These are phyloP conservation scores for Dactylellina cionopaga DNA, from an alignment of 2,329 filamentous ascomycete genomes.

Conservation along the genomic window DNA sequence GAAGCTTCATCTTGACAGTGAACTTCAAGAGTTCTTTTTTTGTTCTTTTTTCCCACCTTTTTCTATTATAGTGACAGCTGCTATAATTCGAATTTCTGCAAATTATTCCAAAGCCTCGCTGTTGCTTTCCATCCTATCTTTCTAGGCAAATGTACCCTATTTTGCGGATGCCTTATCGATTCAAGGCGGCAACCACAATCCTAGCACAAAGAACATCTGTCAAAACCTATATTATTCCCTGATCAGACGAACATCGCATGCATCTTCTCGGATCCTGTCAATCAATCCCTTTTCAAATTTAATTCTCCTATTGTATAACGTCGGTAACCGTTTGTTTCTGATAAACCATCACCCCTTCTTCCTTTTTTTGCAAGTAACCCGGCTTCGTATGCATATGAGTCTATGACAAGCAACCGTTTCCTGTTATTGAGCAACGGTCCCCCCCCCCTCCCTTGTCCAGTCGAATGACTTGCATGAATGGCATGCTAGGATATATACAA, in stretches of 20 bases:
- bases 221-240: slow-evolving; percentile 50
- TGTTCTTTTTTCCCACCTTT: slow-evolving; percentile 16
- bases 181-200: slow-evolving; percentile 50
- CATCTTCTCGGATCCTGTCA: slow-evolving; percentile 41
- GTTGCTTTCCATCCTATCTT: slow-evolving; percentile 21
- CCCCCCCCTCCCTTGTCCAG: not conserved
- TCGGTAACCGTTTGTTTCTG: slow-evolving; percentile 20
- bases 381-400: too few species aligned
- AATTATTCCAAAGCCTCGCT: slow-evolving; percentile 50
- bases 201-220: slow-evolving; percentile 37
- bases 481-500: slow-evolving; percentile 17
- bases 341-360: too few species aligned
- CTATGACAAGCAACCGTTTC: slow-evolving; percentile 42
- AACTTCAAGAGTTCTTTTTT: slow-evolving; percentile 9
- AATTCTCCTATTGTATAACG: slow-evolving; percentile 37
- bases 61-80: slow-evolving; percentile 24
- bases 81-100: slow-evolving; percentile 27
- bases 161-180: slow-evolving; percentile 53
- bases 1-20: slow-evolving; percentile 32
- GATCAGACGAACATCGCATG: slow-evolving; percentile 33
- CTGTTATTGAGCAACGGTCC: slow-evolving; percentile 34
- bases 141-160: slow-evolving; percentile 48
- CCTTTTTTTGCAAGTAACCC: too few species aligned
- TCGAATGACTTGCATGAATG: slow-evolving; percentile 39
- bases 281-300: slow-evolving; percentile 34